phyloP scores from a whole-genome alignment of 805 yeast genomes.

The Candida nonsorbophila region DNA sequence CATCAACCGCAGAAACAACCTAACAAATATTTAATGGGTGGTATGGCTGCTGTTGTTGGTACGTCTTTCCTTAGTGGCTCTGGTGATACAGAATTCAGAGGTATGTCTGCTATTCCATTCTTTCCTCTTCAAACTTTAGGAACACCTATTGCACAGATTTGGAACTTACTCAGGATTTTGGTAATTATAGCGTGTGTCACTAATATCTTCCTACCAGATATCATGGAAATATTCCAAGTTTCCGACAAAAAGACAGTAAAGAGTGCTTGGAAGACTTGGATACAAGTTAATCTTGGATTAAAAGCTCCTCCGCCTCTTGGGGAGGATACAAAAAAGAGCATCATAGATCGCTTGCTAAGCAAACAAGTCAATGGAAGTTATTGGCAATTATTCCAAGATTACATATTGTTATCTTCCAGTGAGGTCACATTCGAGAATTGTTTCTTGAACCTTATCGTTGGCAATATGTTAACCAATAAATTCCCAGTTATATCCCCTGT shows the following conservation, averaged over 20 bases:
- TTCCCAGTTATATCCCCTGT: conserved; percentile 14
- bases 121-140: conserved; percentile 13
- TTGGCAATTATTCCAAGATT: conserved; percentile 16
- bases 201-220: conserved; percentile 10
- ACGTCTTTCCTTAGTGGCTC: conserved; percentile 53
- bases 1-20: conserved; percentile 7
- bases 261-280: conserved; percentile 14
- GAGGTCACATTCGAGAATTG: conserved; percentile 30
- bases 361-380: not conserved
- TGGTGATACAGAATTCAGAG: conserved; percentile 34
- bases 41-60: conserved; percentile 61
- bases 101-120: conserved; percentile 44
- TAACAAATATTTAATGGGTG: conserved; percentile 54
- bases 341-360: conserved; percentile 10
- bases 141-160: conserved; percentile 17
- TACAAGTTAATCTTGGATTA: conserved; percentile 22
- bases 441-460: conserved; percentile 24
- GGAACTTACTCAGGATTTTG: conserved; percentile 16
- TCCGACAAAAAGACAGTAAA: not conserved
- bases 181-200: conserved; percentile 16
- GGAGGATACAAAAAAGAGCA: conserved; percentile 10
- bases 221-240: conserved; percentile 3
- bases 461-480: conserved; percentile 18
- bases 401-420: conserved; percentile 19
- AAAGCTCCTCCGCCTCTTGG: conserved; percentile 18